Percentiles rank a stretch among this genome's conserved stretches.
Evolutionary conservation across 2,329 filamentous ascomycete species (phyloP).

Genomic region (Fusarium albosuccineum): DNA sequence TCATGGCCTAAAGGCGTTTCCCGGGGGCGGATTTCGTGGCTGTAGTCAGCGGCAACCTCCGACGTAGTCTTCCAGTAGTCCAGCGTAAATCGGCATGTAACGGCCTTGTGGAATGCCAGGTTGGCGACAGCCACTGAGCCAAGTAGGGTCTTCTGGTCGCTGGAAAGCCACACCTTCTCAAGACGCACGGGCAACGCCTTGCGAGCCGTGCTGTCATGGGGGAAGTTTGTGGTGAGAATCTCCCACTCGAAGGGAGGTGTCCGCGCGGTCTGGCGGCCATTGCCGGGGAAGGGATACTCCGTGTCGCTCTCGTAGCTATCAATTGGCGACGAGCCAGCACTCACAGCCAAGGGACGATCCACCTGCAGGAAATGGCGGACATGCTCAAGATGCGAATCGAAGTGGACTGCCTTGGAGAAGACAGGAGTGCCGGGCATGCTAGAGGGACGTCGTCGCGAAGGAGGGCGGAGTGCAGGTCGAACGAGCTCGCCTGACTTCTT

Average conservation of each 20-base stretch:
- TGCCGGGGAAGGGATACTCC: slow-evolving; percentile 85
- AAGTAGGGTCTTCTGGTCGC: slow-evolving; percentile 87
- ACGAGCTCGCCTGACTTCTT: slow-evolving; percentile 99
- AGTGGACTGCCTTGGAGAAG: slow-evolving; percentile 97
- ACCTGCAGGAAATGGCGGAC: slow-evolving; percentile 96
- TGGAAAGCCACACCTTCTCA: slow-evolving; percentile 87
- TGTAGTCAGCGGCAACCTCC: slow-evolving; percentile 90
- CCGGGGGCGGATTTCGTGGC: slow-evolving; percentile 79
- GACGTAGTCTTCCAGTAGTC: slow-evolving; percentile 99
- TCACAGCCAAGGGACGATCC: slow-evolving; percentile 95
- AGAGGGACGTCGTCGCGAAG: slow-evolving; percentile 85
- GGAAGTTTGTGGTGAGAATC: slow-evolving; percentile 87
- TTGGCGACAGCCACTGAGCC: slow-evolving; percentile 90
- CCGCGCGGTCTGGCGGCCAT: slow-evolving; percentile 55
- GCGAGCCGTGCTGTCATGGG: slow-evolving; percentile 66
- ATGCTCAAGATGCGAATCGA: slow-evolving; percentile 95
- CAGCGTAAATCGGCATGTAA: slow-evolving; percentile 93
- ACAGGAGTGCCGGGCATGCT: slow-evolving; percentile 98
- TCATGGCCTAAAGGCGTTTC: slow-evolving; percentile 79
- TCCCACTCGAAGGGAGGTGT: slow-evolving; percentile 83
- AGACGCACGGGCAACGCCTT: slow-evolving; percentile 78
- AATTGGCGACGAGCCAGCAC: slow-evolving; percentile 90
- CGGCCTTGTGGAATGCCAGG: slow-evolving; percentile 87
- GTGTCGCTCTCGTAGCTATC: slow-evolving; percentile 88
- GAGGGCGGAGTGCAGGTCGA: slow-evolving; percentile 85